Evolutionary conservation across 768 basidiomycete genomes (phyloP), one percentile per base, ranked within the genome.

Genomic region (Neoboletus subvelutipes): DNA sequence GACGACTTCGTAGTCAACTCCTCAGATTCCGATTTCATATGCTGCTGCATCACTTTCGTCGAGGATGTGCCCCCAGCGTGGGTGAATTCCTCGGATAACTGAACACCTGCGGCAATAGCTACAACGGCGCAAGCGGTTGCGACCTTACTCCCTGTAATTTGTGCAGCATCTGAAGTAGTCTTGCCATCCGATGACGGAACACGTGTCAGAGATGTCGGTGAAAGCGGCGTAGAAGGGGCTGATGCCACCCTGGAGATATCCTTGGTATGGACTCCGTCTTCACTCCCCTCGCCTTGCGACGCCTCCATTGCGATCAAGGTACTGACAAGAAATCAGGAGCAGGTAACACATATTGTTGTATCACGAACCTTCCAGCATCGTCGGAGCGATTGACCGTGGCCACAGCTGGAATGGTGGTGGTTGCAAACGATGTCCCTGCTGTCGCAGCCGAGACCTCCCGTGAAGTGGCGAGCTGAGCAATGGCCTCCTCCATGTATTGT

Each of bases 301-400:
- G 22, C 2, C 20, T 20, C 17, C 28, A 3, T 24, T 20, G 46
- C 9, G 10, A 24, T 40, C 31, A 20, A 34, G 9, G 33, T 34
- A n/a, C 61, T 63, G 33, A 8, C 15, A 36, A 50, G 18, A 10
- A 4, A 28, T 61, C 15, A 54, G 20, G 13, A 15, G 1, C 13
- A 1, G 18, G 2, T 1, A 33, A 33, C 28, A 2, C 1, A 3
- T 2, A 33, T 18, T 0, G 4, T 28, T 39, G 24, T 10, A 29
- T 29, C 28, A 55, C 58, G 13, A 11, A 63, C 62, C 62, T 55
- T 20, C 20, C 20, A 36, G 18, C 5, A n/a, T 52, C 28, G 13
- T 15, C 24, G 11, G 34, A 26, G 1, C 5, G 18, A 34, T 42
- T 36, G 13, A 24, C 31, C 17, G 42, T 10, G 13, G 31, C 17